Percentiles rank a stretch among this genome's conserved stretches.
These are phyloP conservation scores for Globisporangium solare DNA, from an alignment of 352 stramenopile genomes.

Conservation along the genomic window DNA sequence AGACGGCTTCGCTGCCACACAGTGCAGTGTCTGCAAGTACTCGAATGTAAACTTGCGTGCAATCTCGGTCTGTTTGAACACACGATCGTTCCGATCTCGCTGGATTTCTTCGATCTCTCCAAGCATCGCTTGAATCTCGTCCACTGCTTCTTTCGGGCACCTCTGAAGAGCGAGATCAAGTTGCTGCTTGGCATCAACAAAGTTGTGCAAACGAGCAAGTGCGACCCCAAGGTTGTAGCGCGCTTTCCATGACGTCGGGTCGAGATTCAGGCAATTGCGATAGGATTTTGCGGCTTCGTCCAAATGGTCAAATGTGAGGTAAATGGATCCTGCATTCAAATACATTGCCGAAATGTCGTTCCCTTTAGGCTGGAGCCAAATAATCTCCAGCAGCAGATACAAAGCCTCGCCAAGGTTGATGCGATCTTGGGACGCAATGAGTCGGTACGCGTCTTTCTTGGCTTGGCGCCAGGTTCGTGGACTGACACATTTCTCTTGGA, in stretches of 20 bases:
- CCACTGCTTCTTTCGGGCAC: constrained; percentile 15
- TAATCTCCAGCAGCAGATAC: constrained; percentile 55
- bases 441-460: constrained; percentile 20
- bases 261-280: constrained; percentile 36
- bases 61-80: constrained; percentile 27
- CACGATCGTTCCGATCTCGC: constrained; percentile 23
- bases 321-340: constrained; percentile 52
- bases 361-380: constrained; percentile 29
- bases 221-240: constrained; percentile 46
- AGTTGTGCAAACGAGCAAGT: constrained; percentile 38
- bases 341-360: constrained; percentile 31
- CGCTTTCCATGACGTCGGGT: constrained; percentile 37
- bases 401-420: constrained; percentile 37
- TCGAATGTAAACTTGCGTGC: constrained; percentile 39
- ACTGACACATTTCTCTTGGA: constrained; percentile 42
- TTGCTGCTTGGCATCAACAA: constrained; percentile 41
- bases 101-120: constrained; percentile 41
- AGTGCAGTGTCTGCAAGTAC: constrained; percentile 35
- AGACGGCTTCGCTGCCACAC: constrained; percentile 10
- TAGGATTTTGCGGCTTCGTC: constrained; percentile 48
- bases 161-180: constrained; percentile 24
- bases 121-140: constrained; percentile 30
- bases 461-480: constrained; percentile 32
- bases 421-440: constrained; percentile 27
- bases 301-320: constrained; percentile 43